phyloP scores from a whole-genome alignment of 176 grass and related monocot genomes.

The Elymus sibiricus region DNA sequence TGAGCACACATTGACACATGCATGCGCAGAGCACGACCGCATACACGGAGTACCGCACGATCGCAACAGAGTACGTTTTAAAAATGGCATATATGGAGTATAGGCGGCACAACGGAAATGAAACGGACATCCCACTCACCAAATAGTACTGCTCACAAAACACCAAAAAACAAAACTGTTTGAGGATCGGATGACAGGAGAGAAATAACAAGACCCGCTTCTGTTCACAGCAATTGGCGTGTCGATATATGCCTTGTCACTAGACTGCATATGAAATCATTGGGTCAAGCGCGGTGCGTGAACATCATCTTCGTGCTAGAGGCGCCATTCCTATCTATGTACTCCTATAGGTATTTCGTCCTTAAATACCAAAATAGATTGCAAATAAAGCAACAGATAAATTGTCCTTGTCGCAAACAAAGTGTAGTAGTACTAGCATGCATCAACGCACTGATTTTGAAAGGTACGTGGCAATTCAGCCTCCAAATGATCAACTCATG shows the following conservation, averaged over 20 bases:
- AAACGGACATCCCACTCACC: conserved; percentile 3
- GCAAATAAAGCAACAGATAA: background rate
- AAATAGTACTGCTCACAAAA: background rate
- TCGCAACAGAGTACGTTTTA: background rate
- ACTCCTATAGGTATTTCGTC: too few relatives aligned
- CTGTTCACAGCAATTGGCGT: background rate
- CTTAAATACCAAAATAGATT: too few relatives aligned
- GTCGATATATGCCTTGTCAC: background rate
- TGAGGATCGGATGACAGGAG: background rate
- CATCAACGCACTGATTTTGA: background rate
- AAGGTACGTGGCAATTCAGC: too few relatives aligned
- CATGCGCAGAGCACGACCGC: background rate
- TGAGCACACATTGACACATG: too few relatives aligned
- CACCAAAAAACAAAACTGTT: background rate
- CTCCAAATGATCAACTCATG: too few relatives aligned
- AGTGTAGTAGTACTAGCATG: background rate
- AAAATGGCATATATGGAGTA: background rate
- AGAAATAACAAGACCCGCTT: background rate
- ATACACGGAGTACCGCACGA: background rate
- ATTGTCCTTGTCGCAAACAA: background rate
- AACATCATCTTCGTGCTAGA: too few relatives aligned
- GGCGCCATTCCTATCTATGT: too few relatives aligned
- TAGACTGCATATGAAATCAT: background rate
- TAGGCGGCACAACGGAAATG: too few relatives aligned
- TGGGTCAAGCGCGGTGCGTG: background rate